Evolutionary conservation across 345 rosid species (phyloP).

Genomic region (Arabidopsis thaliana): DNA sequence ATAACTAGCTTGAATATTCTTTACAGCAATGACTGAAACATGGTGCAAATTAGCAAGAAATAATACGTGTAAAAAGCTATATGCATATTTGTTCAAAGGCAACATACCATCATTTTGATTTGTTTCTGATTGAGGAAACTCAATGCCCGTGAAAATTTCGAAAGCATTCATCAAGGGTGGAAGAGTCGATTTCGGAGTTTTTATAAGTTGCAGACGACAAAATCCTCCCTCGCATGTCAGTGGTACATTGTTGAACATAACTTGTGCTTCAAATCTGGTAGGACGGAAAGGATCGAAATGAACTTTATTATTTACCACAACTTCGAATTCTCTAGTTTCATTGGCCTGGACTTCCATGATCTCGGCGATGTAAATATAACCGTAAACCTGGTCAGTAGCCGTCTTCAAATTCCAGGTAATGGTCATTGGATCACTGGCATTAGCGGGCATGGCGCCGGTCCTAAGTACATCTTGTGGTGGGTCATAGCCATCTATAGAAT

Average conservation of each 20-base stretch:
- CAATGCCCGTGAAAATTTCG: conserved; percentile 19
- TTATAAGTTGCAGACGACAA: background rate
- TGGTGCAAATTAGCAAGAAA: background rate
- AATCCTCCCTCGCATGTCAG: background rate
- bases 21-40: conserved; percentile 44
- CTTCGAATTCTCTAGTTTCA: background rate
- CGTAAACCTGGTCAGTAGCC: too few species aligned
- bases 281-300: background rate
- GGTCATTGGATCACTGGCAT: too few species aligned
- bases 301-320: background rate
- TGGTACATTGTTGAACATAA: background rate
- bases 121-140: conserved; percentile 26
- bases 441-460: too few species aligned
- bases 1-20: conserved; percentile 44
- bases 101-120: conserved; percentile 34
- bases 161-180: conserved; percentile 42
- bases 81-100: background rate
- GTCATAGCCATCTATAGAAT: too few species aligned
- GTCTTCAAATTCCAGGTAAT: too few species aligned
- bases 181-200: background rate
- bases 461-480: too few species aligned
- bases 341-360: background rate
- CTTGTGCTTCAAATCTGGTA: background rate
- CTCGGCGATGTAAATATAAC: conserved; percentile 13
- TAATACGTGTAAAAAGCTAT: background rate